Percentiles rank a stretch among this genome's conserved stretches.
Conservation (phyloP, 2,329 filamentous ascomycete genomes). For the Aspergillus neoniger region DNA sequence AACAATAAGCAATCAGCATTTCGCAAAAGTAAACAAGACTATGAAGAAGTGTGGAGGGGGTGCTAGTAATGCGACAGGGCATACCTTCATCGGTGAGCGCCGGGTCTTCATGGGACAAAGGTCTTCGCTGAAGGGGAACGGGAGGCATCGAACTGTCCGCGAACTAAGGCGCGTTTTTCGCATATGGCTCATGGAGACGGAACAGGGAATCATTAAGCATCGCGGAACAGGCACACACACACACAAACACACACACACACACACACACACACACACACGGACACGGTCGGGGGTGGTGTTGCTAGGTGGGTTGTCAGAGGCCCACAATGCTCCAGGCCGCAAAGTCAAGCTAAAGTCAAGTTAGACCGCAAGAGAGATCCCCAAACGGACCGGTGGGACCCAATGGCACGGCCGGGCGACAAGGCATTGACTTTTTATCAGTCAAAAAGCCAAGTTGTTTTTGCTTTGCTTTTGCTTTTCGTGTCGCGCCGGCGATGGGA, state of each 20-base stretch:
- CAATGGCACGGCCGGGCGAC: conserved; percentile 11
- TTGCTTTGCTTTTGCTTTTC: conserved; percentile 5
- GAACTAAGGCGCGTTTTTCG: conserved; percentile 48
- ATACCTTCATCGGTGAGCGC: conserved; percentile 64
- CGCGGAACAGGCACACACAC: conserved; percentile 23
- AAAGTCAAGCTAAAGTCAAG: not conserved
- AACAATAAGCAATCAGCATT: not conserved
- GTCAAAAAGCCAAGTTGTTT: conserved; percentile 1
- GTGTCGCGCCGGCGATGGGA: conserved; percentile 22
- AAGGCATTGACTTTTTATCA: conserved; percentile 3
- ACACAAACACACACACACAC: conserved; percentile 17
- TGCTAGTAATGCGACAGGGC: conserved; percentile 11
- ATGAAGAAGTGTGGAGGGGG: not conserved
- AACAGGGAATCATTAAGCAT: conserved; percentile 39
- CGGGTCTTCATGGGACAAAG: conserved; percentile 43
- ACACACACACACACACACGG: conserved; percentile 15
- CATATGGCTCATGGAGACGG: conserved; percentile 46
- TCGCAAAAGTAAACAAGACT: not conserved
- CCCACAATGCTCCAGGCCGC: conserved; percentile 12
- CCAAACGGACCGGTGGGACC: conserved; percentile 5
- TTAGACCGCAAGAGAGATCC: conserved; percentile 8
- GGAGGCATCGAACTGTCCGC: conserved; percentile 54
- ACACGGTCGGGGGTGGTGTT: conserved; percentile 11
- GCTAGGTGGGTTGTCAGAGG: not conserved
- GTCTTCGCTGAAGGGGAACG: conserved; percentile 45